These are phyloP conservation scores for Xerophyta viscosa DNA, from an alignment of 106 monocot genomes.

Conservation along the genomic window DNA sequence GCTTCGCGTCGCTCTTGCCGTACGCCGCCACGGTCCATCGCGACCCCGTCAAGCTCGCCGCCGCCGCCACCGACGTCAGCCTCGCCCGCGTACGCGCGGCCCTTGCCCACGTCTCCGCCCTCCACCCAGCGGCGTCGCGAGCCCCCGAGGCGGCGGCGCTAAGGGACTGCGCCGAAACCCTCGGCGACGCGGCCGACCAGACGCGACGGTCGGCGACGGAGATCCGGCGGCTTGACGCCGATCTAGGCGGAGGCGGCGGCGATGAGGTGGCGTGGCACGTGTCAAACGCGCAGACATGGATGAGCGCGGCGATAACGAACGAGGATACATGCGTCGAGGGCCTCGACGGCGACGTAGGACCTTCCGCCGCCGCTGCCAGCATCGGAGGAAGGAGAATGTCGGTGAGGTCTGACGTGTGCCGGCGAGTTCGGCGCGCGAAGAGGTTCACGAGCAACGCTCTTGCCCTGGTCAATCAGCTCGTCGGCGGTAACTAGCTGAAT, in stretches of 20 bases:
- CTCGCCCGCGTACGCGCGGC: constrained; percentile 13
- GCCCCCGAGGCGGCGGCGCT: constrained; percentile 19
- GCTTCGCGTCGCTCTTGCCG: constrained; percentile 30
- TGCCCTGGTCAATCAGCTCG: constrained; percentile 52
- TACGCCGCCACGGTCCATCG: constrained; percentile 11
- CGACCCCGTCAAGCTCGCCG: constrained; percentile 19
- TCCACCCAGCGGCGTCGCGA: neutral
- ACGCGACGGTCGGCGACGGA: constrained; percentile 20
- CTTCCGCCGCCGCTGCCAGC: too few species aligned
- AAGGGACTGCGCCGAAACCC: constrained; percentile 40
- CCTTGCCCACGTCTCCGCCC: constrained; percentile 6
- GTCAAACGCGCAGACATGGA: constrained; percentile 82
- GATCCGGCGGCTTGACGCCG: neutral
- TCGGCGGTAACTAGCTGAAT: constrained; percentile 1
- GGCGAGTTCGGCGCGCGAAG: constrained; percentile 14
- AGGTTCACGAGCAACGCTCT: constrained; percentile 53
- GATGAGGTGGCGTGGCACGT: constrained; percentile 38
- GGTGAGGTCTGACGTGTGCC: constrained; percentile 18
- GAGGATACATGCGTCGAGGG: constrained; percentile 80
- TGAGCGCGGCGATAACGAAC: constrained; percentile 74
- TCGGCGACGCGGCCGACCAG: constrained; percentile 32
- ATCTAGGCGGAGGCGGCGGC: neutral
- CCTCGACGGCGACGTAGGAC: neutral
- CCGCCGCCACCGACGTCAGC: constrained; percentile 18
- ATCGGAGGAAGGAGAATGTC: neutral